phyloP scores from a whole-genome alignment of 2,329 filamentous ascomycete species.

The Microcera coccophila region DNA sequence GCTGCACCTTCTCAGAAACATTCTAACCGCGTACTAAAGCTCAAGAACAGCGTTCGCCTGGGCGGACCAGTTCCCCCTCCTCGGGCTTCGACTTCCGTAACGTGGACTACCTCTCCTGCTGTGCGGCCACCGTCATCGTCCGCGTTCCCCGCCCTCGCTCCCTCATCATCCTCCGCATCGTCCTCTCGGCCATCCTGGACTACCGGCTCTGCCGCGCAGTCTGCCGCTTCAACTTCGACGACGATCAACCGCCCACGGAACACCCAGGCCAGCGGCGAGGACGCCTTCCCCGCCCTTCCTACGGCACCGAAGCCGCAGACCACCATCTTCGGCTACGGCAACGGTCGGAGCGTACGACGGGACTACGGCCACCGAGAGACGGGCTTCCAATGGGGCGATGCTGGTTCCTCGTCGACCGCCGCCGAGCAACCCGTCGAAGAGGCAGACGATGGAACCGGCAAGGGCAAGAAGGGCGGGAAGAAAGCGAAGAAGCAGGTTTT shows the following conservation, averaged over 20 bases:
- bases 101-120: slow-evolving; percentile 17
- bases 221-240: slow-evolving; percentile 26
- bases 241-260: slow-evolving; percentile 15
- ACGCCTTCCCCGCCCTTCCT: slow-evolving; percentile 80
- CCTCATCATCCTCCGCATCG: slow-evolving; percentile 12
- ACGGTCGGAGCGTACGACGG: slow-evolving; percentile 49
- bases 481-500: slow-evolving; percentile 60
- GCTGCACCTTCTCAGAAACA: slow-evolving; percentile 44
- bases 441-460: slow-evolving; percentile 27
- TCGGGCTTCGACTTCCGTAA: slow-evolving; percentile 19
- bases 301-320: slow-evolving; percentile 66
- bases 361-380: slow-evolving; percentile 48
- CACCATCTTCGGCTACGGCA: slow-evolving; percentile 60
- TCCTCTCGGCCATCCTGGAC: slow-evolving; percentile 31
- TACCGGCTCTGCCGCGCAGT: slow-evolving; percentile 21
- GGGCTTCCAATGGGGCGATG: slow-evolving; percentile 51
- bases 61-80: slow-evolving; percentile 34
- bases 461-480: slow-evolving; percentile 52
- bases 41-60: slow-evolving; percentile 55
- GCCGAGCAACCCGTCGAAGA: slow-evolving; percentile 24
- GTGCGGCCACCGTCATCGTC: slow-evolving; percentile 26
- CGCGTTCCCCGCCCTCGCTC: slow-evolving; percentile 45
- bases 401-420: slow-evolving; percentile 22
- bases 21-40: slow-evolving; percentile 53
- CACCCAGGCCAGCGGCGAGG: slow-evolving; percentile 36